These are phyloP conservation scores for Alternaria brassicicola DNA, from an alignment of 2,329 filamentous ascomycete genomes.

Conservation along the genomic window DNA sequence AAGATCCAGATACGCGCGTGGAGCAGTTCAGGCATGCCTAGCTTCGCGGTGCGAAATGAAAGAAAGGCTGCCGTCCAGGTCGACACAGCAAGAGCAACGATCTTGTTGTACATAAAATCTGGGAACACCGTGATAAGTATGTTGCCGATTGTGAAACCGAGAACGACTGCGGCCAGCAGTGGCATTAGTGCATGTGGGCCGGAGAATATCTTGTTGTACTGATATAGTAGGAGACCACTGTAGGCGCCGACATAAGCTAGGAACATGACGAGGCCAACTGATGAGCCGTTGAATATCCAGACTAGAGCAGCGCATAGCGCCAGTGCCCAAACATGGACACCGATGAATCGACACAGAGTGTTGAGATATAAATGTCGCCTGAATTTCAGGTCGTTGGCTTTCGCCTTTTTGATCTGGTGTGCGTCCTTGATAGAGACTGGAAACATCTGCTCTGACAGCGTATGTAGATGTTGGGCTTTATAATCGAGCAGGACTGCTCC, in stretches of 20 bases:
- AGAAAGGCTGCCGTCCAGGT: conserved; percentile 61
- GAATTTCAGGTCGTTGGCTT: conserved; percentile 54
- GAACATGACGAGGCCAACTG: conserved; percentile 57
- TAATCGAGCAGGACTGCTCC: conserved; percentile 63
- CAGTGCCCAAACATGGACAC: conserved; percentile 60
- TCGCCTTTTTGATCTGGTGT: conserved; percentile 53
- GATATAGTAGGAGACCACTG: conserved; percentile 61
- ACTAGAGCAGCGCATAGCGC: conserved; percentile 57
- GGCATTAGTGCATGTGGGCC: conserved; percentile 57
- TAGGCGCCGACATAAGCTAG: conserved; percentile 57
- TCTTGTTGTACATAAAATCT: conserved; percentile 53
- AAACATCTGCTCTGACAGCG: conserved; percentile 51
- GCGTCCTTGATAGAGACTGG: conserved; percentile 51
- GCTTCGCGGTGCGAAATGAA: conserved; percentile 56
- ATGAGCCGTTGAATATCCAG: conserved; percentile 58
- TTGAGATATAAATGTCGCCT: conserved; percentile 59
- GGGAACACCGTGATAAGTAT: conserved; percentile 51
- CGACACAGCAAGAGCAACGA: conserved; percentile 56
- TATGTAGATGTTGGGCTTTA: conserved; percentile 59
- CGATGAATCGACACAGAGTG: conserved; percentile 57
- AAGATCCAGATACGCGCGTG: conserved; percentile 39
- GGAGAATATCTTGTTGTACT: conserved; percentile 57
- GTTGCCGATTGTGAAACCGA: conserved; percentile 57
- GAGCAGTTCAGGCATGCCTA: conserved; percentile 53
- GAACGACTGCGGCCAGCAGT: conserved; percentile 52